Percentiles rank a stretch among this genome's conserved stretches.
Conservation (phyloP, 352 stramenopile genomes). For the Aphanomyces euteiches region DNA sequence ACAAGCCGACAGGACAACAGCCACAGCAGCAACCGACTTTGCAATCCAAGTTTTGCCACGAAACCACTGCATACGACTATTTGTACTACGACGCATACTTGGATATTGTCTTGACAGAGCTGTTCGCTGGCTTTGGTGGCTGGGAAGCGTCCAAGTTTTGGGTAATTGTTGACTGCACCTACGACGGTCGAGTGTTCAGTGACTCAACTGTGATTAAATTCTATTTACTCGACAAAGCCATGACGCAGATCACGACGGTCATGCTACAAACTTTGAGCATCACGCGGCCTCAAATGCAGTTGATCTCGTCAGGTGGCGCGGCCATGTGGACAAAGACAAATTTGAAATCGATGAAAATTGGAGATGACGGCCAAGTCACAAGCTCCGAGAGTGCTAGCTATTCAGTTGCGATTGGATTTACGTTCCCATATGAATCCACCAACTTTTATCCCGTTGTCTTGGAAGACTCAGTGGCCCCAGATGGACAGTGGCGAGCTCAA, state of each 20-base stretch:
- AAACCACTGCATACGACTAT: not conserved
- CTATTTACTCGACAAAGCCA: not conserved
- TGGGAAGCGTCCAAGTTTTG: not conserved
- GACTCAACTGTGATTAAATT: slow-evolving; percentile 6
- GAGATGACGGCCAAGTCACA: not conserved
- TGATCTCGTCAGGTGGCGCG: not conserved
- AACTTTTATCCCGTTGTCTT: not conserved
- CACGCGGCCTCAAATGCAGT: not conserved
- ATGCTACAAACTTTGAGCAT: not conserved
- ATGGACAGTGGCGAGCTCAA: not conserved
- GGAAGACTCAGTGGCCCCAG: not conserved
- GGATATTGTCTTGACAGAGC: not conserved
- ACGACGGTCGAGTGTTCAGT: not conserved
- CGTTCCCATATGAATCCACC: not conserved
- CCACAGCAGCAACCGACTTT: not conserved
- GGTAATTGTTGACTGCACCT: slow-evolving; percentile 7
- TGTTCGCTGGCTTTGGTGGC: not conserved
- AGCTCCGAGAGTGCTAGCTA: slow-evolving; percentile 10
- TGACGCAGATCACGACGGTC: not conserved
- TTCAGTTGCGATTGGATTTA: not conserved
- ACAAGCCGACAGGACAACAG: not conserved
- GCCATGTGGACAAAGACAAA: not conserved
- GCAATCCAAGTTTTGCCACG: not conserved
- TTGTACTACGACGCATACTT: not conserved
- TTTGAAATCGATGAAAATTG: not conserved